Evolutionary conservation across 2,329 filamentous ascomycete species (phyloP).

Genomic region (Colletotrichum spinosum): DNA sequence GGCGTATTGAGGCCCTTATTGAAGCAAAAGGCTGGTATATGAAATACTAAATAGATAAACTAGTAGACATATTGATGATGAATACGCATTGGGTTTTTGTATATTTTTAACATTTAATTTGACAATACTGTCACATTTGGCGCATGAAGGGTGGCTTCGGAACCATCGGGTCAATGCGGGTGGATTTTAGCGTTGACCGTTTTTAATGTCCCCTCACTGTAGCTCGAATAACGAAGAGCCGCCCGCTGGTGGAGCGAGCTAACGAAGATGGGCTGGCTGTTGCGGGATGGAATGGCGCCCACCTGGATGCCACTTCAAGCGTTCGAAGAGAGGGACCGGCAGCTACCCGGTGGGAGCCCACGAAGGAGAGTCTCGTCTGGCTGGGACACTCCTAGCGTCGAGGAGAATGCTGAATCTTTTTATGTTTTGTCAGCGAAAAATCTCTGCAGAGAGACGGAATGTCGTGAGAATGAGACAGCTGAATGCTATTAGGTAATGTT

Average conservation of each 20-base stretch:
- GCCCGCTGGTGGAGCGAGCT: conserved; percentile 31
- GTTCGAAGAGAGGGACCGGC: not conserved
- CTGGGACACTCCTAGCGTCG: not conserved
- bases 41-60: no score
- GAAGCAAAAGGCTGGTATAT: no score
- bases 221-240: conserved; percentile 27
- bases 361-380: not conserved
- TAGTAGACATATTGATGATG: no score
- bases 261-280: conserved; percentile 16
- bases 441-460: not conserved
- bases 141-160: no score
- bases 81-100: no score
- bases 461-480: not conserved
- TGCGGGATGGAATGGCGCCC: conserved; percentile 23
- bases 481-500: conserved; percentile 32
- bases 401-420: conserved; percentile 3
- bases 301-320: conserved; percentile 6
- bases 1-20: no score
- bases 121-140: no score
- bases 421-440: conserved; percentile 4
- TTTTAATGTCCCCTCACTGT: no score
- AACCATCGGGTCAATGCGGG: no score
- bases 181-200: no score
- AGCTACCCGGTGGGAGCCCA: conserved; percentile 14
- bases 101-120: no score